Conservation (phyloP, 2,329 filamentous ascomycete genomes). For the Epichloe hybrida region DNA sequence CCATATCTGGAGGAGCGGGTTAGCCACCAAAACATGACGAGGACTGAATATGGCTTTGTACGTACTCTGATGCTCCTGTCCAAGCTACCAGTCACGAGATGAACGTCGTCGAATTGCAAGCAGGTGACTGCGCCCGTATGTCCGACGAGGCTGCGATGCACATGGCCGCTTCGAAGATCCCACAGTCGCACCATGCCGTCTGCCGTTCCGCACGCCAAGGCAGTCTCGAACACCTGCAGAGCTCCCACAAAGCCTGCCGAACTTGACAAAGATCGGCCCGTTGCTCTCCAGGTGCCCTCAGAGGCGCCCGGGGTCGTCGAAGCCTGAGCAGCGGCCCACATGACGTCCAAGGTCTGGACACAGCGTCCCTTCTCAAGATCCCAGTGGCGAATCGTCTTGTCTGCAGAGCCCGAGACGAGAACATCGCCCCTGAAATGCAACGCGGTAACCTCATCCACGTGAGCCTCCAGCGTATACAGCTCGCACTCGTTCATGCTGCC, state of each 20-base stretch:
- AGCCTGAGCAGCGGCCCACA: slow-evolving; percentile 93
- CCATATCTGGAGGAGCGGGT: slow-evolving; percentile 63
- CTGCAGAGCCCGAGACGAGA: slow-evolving; percentile 86
- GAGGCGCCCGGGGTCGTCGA: slow-evolving; percentile 52
- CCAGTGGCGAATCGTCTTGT: slow-evolving; percentile 97
- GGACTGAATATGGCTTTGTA: slow-evolving; percentile 9
- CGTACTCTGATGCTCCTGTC: slow-evolving; percentile 90
- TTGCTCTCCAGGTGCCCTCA: slow-evolving; percentile 58
- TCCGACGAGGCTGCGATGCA: slow-evolving; percentile 89
- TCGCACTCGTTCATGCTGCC: slow-evolving; percentile 83
- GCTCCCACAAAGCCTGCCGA: slow-evolving; percentile 87
- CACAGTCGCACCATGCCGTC: slow-evolving; percentile 95
- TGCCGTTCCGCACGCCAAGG: slow-evolving; percentile 87
- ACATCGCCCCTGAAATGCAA: slow-evolving; percentile 82
- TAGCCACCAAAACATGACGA: not conserved
- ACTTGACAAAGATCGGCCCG: slow-evolving; percentile 46
- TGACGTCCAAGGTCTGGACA: slow-evolving; percentile 91
- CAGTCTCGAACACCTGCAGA: slow-evolving; percentile 89
- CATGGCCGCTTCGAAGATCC: slow-evolving; percentile 92
- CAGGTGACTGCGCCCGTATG: slow-evolving; percentile 92
- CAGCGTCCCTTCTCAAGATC: slow-evolving; percentile 94
- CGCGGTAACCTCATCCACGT: slow-evolving; percentile 89
- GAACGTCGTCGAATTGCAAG: slow-evolving; percentile 90
- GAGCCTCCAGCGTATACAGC: slow-evolving; percentile 76
- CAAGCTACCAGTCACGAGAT: slow-evolving; percentile 82